phyloP scores from a whole-genome alignment of 495 filamentous ascomycete species.

The Hypoxylon intermedium region DNA sequence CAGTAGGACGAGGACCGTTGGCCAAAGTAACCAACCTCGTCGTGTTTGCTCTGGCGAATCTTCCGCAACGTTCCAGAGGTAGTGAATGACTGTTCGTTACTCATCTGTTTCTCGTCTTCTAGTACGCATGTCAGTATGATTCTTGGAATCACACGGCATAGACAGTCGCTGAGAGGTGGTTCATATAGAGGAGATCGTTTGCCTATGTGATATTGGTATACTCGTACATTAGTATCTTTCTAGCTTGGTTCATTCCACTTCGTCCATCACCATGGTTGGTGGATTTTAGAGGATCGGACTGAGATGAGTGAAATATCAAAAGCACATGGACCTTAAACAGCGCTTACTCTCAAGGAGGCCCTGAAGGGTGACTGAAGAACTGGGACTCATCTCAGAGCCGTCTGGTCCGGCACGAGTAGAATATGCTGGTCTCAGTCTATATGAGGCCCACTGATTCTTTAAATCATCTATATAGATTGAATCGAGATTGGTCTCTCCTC shows the following conservation, averaged over 20 bases:
- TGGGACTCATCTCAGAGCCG: slow-evolving; percentile 10
- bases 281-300: not conserved
- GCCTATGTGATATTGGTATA: not conserved
- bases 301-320: not conserved
- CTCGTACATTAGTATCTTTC: not conserved
- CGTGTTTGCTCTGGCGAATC: slow-evolving; percentile 31
- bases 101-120: slow-evolving; percentile 12
- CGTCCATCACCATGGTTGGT: not conserved
- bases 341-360: not conserved
- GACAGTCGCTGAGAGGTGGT: not conserved
- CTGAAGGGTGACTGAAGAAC: not conserved
- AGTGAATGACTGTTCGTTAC: slow-evolving; percentile 21
- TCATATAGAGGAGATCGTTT: too few species aligned
- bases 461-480: slow-evolving; percentile 40
- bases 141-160: slow-evolving; percentile 14
- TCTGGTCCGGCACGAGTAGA: slow-evolving; percentile 11
- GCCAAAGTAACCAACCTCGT: slow-evolving; percentile 33
- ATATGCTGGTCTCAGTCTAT: slow-evolving; percentile 36
- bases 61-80: slow-evolving; percentile 1
- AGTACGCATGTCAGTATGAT: slow-evolving; percentile 1
- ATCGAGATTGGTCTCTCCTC: slow-evolving; percentile 38
- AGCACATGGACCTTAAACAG: not conserved
- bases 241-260: not conserved
- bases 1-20: slow-evolving; percentile 40
- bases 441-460: slow-evolving; percentile 27